Base-by-base conservation (phyloP, 257 asterid genomes). In the Nicotiana paniculata region DNA sequence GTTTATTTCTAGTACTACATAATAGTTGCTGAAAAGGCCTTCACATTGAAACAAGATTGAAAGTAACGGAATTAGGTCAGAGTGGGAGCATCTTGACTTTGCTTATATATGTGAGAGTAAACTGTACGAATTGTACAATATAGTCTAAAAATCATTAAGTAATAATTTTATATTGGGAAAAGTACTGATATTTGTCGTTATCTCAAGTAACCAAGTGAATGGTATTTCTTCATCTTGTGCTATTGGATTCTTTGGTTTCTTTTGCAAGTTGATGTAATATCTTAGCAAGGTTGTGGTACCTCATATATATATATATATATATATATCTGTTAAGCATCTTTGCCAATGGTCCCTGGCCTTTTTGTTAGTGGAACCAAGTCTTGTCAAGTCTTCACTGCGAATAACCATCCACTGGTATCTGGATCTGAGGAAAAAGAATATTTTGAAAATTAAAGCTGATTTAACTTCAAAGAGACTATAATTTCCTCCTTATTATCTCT, bases 181-280 rank as follows among this genome's bases (percentile, higher is more conserved):
- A 10, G 11, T 43, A 28, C 37, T 75, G 28, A n/a, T 39, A 83
- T 51, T 68, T 84, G 61, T n/a, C 21, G 54, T 5, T 67, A 78
- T 78, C 55, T 84, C 54, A 66, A 5, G 35, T 26, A 62, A 74
- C 51, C 51, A 66, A 37, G 79, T 87, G 77, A 81, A 65, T 48
- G 11, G 58, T 35, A 77, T 82, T 82, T 85, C 82, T 81, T 77
- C 39, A 48, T 21, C 24, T 26, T 13, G 66, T 62, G 70, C 59
- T 43, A 57, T 55, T 32, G 16, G 88, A 86, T 77, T 72, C 80
- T 77, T 68, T 17, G 33, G 58, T 24, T 70, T 5, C 9, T 63
- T 48, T 9, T 58, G 66, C 88, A 81, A 77, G 81, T 76, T 79
- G 82, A 55, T 54, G 58, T 58, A 77, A 55, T 32, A 61, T 84